phyloP scores from a whole-genome alignment of 1,139 yeast genomes.

The Protomyces macrosporus region DNA sequence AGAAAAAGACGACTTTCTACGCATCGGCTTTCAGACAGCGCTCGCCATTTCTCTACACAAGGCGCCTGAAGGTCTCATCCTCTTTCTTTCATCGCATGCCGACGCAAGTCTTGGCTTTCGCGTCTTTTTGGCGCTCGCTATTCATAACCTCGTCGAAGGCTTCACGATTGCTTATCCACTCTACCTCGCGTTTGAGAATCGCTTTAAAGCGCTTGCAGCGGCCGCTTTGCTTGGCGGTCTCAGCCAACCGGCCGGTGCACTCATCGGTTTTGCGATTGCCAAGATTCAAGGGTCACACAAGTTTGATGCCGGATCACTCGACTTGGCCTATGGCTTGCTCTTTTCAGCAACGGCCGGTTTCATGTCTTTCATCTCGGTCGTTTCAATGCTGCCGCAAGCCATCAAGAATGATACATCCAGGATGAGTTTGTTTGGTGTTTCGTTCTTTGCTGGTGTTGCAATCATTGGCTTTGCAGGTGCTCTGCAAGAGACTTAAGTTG shows the following conservation, averaged over 20 bases:
- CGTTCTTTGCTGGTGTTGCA: conserved; percentile 19
- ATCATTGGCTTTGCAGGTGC: conserved; percentile 8
- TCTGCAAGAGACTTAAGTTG: background rate
- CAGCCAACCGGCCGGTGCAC: conserved; percentile 86
- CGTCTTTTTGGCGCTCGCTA: conserved; percentile 73
- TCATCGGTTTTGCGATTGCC: conserved; percentile 52
- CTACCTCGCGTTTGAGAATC: conserved; percentile 61
- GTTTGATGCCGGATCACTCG: background rate
- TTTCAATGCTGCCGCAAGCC: conserved; percentile 25
- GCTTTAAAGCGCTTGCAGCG: conserved; percentile 59
- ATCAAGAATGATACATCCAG: conserved; percentile 14
- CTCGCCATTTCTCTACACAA: conserved; percentile 84
- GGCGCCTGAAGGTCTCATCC: conserved; percentile 89
- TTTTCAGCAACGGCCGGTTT: conserved; percentile 25
- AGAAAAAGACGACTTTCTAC: conserved; percentile 51
- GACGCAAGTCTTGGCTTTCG: conserved; percentile 68
- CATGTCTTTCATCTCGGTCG: conserved; percentile 26
- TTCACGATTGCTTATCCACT: conserved; percentile 89
- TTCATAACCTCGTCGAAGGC: conserved; percentile 94
- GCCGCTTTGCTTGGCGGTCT: conserved; percentile 70
- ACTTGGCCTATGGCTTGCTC: conserved; percentile 33
- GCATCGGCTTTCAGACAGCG: conserved; percentile 87
- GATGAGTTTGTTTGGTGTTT: conserved; percentile 6
- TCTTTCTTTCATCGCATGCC: conserved; percentile 72
- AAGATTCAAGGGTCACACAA: background rate